These are phyloP conservation scores for Hirsutella minnesotensis DNA, from an alignment of 2,329 filamentous ascomycete species.

Conservation along the genomic window DNA sequence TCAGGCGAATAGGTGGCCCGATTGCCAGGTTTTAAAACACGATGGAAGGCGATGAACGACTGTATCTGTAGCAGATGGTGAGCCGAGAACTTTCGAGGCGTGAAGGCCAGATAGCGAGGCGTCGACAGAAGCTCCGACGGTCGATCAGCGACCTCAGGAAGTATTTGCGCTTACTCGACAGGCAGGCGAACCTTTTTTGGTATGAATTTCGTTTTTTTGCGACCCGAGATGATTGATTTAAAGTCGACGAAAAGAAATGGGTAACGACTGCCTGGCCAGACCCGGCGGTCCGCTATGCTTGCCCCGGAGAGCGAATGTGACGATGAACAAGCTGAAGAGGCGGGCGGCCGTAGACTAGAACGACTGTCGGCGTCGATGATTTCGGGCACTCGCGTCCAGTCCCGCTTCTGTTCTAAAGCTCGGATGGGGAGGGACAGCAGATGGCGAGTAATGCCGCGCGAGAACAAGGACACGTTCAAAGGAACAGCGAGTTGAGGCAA, in stretches of 20 bases:
- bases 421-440: constrained; percentile 9
- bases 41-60: no score
- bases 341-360: constrained; percentile 40
- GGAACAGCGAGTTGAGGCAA: constrained; percentile 15
- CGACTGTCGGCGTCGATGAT: constrained; percentile 24
- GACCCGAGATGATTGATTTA: background rate
- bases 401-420: constrained; percentile 9
- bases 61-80: no score
- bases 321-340: constrained; percentile 34
- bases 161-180: background rate
- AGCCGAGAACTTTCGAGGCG: no score
- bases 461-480: constrained; percentile 17
- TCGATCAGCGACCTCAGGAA: no score
- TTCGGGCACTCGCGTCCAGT: constrained; percentile 32
- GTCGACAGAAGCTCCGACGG: no score
- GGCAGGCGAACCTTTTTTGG: constrained; percentile 1
- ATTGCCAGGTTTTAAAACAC: no score
- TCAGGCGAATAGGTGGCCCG: no score
- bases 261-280: background rate
- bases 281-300: background rate
- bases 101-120: no score
- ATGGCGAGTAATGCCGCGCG: constrained; percentile 17
- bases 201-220: background rate
- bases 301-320: background rate
- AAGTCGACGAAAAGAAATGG: background rate